Conservation (phyloP, 768 basidiomycete species). For the Leucosporidium yakuticum region DNA sequence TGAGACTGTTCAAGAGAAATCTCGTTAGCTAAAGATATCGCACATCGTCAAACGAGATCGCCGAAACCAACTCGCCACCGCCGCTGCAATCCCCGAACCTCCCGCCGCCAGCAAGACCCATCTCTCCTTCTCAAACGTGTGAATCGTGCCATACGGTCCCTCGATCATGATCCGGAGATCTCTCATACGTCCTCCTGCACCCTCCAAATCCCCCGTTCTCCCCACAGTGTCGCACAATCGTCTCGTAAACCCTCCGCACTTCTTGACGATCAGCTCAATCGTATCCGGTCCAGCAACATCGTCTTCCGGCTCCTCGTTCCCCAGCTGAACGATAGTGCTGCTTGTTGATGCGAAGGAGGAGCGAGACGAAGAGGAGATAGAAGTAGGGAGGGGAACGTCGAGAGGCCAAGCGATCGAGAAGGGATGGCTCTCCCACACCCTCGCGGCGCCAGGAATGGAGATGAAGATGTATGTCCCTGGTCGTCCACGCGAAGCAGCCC, state of each 20-base stretch:
- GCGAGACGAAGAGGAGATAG: neutral
- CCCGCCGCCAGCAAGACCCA: conserved; percentile 7
- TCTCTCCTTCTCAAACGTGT: neutral
- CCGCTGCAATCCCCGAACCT: conserved; percentile 6
- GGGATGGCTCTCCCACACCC: conserved; percentile 9
- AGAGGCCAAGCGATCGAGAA: conserved; percentile 20
- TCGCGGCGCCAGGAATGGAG: neutral
- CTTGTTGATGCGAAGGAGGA: neutral
- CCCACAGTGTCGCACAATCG: neutral
- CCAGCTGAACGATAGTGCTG: neutral
- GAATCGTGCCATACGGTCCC: conserved; percentile 2
- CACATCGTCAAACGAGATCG: too few relatives aligned
- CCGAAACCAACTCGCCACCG: neutral
- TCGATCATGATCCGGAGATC: conserved; percentile 2
- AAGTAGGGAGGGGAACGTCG: neutral
- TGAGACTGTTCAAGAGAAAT: neutral
- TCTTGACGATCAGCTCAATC: conserved; percentile 17
- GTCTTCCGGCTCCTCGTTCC: neutral
- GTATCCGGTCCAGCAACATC: neutral
- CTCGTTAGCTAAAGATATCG: too few relatives aligned
- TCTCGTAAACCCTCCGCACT: conserved; percentile 9
- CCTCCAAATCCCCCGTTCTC: neutral
- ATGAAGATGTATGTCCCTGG: conserved; percentile 14
- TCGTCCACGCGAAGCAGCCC: neutral
- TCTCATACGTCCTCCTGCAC: neutral